Percentiles rank a stretch among this genome's conserved stretches.
Conservation (phyloP, 805 yeast species). For the Lipomyces lipofer region DNA sequence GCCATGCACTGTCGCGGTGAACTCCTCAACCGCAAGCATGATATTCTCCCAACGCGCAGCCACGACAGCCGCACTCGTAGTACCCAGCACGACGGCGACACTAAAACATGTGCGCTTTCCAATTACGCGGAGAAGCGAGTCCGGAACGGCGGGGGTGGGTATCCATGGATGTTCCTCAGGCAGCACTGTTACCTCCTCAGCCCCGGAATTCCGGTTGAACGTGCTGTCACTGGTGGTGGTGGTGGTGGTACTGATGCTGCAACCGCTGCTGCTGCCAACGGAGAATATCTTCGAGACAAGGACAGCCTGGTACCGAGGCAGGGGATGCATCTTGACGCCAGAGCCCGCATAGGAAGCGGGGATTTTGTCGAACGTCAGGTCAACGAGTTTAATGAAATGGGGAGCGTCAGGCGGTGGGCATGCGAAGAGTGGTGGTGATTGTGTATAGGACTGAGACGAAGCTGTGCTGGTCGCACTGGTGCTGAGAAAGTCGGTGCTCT, state of each 20-base stretch:
- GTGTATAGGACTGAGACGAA: not conserved
- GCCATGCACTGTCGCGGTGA: not conserved
- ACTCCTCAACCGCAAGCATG: not conserved
- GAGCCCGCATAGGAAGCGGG: constrained; percentile 1
- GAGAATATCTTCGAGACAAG: not conserved
- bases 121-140: not conserved
- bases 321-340: not conserved
- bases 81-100: not conserved
- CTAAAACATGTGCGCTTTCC: not conserved
- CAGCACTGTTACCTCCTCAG: not conserved
- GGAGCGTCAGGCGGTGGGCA: not conserved
- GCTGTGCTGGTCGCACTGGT: not conserved
- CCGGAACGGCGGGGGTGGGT: not conserved
- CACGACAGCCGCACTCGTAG: not conserved
- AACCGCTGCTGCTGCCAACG: not conserved
- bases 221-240: not conserved
- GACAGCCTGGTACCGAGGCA: not conserved
- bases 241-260: not conserved
- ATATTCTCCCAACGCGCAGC: not conserved
- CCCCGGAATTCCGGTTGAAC: not conserved
- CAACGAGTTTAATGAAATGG: not conserved
- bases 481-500: too few relatives aligned
- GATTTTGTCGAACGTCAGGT: not conserved
- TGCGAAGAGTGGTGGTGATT: not conserved
- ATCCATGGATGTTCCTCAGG: not conserved